These are phyloP conservation scores for Fraxinus sp. DNA, from an alignment of 305 asterid genomes.

Conservation along the genomic window DNA sequence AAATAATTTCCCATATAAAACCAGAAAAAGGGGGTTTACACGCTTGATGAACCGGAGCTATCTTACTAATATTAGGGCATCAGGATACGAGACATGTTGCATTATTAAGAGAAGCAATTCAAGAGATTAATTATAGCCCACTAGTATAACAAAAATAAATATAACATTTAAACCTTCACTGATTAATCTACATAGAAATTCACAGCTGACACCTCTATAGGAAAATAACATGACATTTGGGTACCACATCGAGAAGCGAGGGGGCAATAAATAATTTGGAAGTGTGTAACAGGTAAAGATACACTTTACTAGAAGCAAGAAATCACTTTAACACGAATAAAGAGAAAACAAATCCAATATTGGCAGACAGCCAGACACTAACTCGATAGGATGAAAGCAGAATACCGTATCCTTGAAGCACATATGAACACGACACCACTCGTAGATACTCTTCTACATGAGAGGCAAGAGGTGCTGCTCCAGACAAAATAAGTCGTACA, in stretches of 20 bases:
- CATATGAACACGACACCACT: slow-evolving; percentile 68
- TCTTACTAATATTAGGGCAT: neutral
- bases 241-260: neutral
- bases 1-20: slow-evolving; percentile 10
- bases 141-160: neutral
- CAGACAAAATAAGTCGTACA: slow-evolving; percentile 75
- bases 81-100: neutral
- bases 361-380: neutral
- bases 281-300: neutral
- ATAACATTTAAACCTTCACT: neutral
- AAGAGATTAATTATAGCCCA: neutral
- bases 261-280: neutral
- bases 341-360: neutral
- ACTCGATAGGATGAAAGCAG: slow-evolving; percentile 16
- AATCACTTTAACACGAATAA: neutral
- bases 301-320: neutral
- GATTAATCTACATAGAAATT: neutral
- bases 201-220: slow-evolving; percentile 11
- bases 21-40: slow-evolving; percentile 9
- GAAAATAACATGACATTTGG: slow-evolving; percentile 5
- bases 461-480: slow-evolving; percentile 92
- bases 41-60: slow-evolving; percentile 7
- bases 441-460: slow-evolving; percentile 81
- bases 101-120: neutral
- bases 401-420: slow-evolving; percentile 92